Base-by-base conservation (phyloP, 257 asterid genomes). In the Gentiana dahurica region DNA sequence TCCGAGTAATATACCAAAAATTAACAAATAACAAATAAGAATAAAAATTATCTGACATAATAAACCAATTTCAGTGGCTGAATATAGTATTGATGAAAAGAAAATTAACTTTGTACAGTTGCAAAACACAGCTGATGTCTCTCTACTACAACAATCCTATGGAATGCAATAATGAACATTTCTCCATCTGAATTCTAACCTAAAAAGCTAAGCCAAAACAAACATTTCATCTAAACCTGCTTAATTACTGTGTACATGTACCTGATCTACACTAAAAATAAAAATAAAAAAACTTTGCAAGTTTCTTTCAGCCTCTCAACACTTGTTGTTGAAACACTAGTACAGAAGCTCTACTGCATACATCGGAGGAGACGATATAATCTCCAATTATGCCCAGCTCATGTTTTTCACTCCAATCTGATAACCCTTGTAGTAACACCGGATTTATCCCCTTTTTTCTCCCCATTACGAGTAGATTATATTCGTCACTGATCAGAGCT, bases 321-420 rank as follows among this genome's bases (percentile, higher is more conserved):
- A 79, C 45, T 61, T 90, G 97, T 51, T 90, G 96, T 13, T 90
- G 96, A 58, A 90, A 63, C 39, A 79, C 93, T 50, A 86, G 62
- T 54, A 84, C 67, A 8, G 89, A 82, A 46, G 77, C 80, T n/a
- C 73, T 54, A 51, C 66, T 68, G 35, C 71, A 81, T 12, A 82
- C 73, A 69, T 89, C 88, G 5, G 52, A 65, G 1, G 87, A 81
- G 4, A 81, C 77, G 46, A 86, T 57, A 58, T 58, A 90, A 36
- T 86, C 96, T 33, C 97, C 97, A 33, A 90, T 65, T 10, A 79
- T 73, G 15, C 97, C 97, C 3, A 90, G 78, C 64, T 86, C 97
- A n/a, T 59, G 54, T 36, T 73, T 68, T 55, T 75, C 76, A 11
- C 76, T 67, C 96, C 94, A 82, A 44, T 53, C 65, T 0, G 84